These are phyloP conservation scores for Hemileccinum rubropunctum DNA, from an alignment of 768 basidiomycete species.

Conservation along the genomic window DNA sequence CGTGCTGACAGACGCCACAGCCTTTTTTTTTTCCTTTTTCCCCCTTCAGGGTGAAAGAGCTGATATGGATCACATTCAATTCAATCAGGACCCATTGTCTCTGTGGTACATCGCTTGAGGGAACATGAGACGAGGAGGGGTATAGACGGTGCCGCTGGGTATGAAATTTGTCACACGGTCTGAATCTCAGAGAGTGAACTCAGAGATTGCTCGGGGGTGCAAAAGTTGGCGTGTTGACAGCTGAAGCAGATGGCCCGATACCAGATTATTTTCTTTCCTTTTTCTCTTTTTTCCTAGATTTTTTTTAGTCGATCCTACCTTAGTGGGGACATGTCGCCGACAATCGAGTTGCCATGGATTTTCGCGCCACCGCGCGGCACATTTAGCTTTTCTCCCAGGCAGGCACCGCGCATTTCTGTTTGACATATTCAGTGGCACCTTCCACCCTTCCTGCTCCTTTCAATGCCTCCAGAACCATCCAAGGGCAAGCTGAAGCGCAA, in stretches of 20 bases:
- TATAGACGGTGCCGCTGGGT: constrained; percentile 12
- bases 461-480: constrained; percentile 57
- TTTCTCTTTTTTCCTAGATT: neutral
- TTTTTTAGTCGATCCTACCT: constrained; percentile 3
- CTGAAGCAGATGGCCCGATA: neutral
- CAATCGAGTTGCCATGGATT: constrained; percentile 19
- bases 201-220: no score
- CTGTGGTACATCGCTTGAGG: neutral
- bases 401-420: constrained; percentile 12
- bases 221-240: neutral
- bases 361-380: constrained; percentile 28
- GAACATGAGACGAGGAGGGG: neutral
- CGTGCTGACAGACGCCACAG: neutral
- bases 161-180: constrained; percentile 7
- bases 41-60: neutral
- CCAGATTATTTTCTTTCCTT: neutral
- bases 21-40: neutral
- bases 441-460: constrained; percentile 8
- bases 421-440: constrained; percentile 1
- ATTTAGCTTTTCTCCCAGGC: constrained; percentile 25
- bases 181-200: neutral
- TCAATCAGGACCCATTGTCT: no score
- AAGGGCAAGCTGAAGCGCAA: constrained; percentile 51
- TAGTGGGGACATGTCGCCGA: constrained; percentile 5
- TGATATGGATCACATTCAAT: no score